Conservation (phyloP, 345 rosid genomes). For the Acer negundo region DNA sequence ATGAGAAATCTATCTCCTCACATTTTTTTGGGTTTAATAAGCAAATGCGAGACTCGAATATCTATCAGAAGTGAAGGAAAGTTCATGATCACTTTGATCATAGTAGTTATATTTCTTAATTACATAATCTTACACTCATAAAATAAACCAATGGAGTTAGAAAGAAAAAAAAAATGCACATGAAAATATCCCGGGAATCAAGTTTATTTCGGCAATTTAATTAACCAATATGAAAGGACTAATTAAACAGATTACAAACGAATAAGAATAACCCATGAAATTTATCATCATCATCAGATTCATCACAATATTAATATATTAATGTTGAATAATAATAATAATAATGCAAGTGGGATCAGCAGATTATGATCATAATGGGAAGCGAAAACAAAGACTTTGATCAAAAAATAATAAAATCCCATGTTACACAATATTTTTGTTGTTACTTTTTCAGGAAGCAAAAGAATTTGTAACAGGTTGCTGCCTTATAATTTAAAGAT, state of each 20-base stretch:
- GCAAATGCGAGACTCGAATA: too few relatives aligned
- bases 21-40: too few relatives aligned
- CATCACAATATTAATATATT: neutral
- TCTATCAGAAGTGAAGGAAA: too few relatives aligned
- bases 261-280: neutral
- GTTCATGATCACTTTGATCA: too few relatives aligned
- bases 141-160: neutral
- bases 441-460: conserved; percentile 7
- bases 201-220: neutral
- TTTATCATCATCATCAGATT: neutral
- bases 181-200: neutral
- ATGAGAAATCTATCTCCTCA: too few relatives aligned
- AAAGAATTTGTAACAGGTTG: neutral
- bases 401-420: neutral
- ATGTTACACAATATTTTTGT: neutral
- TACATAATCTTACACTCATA: neutral
- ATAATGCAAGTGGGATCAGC: neutral
- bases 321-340: neutral
- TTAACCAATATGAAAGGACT: neutral
- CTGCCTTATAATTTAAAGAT: neutral
- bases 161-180: neutral
- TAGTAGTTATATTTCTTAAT: neutral
- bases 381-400: conserved; percentile 5
- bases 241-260: neutral
- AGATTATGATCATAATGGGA: conserved; percentile 1